phyloP scores from a whole-genome alignment of 768 basidiomycete species.

The Amanita pallidorosea region DNA sequence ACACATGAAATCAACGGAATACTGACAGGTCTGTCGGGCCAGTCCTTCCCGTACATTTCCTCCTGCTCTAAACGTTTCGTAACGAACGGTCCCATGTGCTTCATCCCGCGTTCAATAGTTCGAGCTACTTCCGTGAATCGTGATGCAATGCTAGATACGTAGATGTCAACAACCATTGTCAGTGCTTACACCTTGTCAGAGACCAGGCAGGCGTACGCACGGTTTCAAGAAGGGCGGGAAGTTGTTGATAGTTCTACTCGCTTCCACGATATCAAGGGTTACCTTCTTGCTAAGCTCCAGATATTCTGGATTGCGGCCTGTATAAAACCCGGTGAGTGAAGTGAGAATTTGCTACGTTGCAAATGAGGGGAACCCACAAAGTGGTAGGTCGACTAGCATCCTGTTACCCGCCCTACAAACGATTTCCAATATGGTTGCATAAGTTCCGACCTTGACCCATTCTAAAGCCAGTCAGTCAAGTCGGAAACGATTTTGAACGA shows the following conservation, averaged over 20 bases:
- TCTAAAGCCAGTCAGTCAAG: slow-evolving; percentile 6
- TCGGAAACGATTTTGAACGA: neutral
- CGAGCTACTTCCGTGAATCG: slow-evolving; percentile 7
- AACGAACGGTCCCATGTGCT: slow-evolving; percentile 18
- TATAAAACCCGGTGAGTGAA: neutral
- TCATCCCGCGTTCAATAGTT: slow-evolving; percentile 7
- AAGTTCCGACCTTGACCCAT: slow-evolving; percentile 9
- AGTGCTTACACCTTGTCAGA: neutral
- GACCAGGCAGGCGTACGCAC: slow-evolving; percentile 6
- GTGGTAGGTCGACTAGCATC: slow-evolving; percentile 15
- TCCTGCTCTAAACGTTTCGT: slow-evolving; percentile 15
- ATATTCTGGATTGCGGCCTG: slow-evolving; percentile 15
- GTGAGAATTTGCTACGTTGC: neutral
- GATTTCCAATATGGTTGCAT: slow-evolving; percentile 10
- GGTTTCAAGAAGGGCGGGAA: slow-evolving; percentile 16
- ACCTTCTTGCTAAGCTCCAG: slow-evolving; percentile 9
- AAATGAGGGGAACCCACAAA: slow-evolving; percentile 11
- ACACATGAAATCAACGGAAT: neutral
- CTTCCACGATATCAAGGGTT: slow-evolving; percentile 8
- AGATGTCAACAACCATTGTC: neutral
- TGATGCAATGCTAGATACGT: slow-evolving; percentile 9
- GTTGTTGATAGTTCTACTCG: slow-evolving; percentile 11
- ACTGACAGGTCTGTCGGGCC: slow-evolving; percentile 20
- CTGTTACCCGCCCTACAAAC: slow-evolving; percentile 13
- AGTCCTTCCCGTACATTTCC: slow-evolving; percentile 15